These are phyloP conservation scores for Apiospora phragmitis DNA, from an alignment of 2,329 filamentous ascomycete species.

Conservation along the genomic window DNA sequence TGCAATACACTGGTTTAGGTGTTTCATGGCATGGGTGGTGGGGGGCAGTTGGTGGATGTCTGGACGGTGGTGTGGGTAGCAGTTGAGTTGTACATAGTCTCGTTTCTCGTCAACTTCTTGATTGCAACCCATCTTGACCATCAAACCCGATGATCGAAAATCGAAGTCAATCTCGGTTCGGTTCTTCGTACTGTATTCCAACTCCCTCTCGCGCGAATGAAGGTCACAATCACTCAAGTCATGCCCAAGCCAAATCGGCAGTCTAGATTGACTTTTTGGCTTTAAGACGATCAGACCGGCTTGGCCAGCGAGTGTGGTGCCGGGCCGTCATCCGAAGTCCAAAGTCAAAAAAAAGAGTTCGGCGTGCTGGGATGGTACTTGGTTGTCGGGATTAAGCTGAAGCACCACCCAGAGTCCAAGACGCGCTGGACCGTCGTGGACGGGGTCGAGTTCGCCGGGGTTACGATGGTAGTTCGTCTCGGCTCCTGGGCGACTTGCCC, in stretches of 20 bases:
- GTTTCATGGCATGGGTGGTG: not conserved
- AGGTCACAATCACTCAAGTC: not conserved
- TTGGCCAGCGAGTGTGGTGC: not conserved
- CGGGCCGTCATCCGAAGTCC: not conserved
- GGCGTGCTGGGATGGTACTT: not conserved
- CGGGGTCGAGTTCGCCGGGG: not conserved
- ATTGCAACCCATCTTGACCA: not conserved
- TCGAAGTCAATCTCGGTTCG: not conserved
- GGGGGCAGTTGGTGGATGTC: not conserved
- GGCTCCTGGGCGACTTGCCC: not conserved
- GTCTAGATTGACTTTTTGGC: not conserved
- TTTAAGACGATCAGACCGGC: not conserved
- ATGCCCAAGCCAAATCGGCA: not conserved
- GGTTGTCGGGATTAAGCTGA: not conserved
- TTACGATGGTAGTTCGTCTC: constrained; percentile 4
- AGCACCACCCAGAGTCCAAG: too few relatives aligned
- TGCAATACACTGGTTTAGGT: not conserved
- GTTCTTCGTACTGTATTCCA: too few relatives aligned
- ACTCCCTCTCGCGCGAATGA: not conserved
- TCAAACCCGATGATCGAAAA: not conserved
- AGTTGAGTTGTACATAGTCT: not conserved
- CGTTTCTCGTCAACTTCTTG: not conserved
- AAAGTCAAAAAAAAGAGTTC: not conserved
- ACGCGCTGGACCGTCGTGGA: not conserved
- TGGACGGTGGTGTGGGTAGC: not conserved